Percentiles rank a stretch among this genome's conserved stretches.
Conservation (phyloP, 1,284 basidiomycete species). For the Ganoderma resinaceum region DNA sequence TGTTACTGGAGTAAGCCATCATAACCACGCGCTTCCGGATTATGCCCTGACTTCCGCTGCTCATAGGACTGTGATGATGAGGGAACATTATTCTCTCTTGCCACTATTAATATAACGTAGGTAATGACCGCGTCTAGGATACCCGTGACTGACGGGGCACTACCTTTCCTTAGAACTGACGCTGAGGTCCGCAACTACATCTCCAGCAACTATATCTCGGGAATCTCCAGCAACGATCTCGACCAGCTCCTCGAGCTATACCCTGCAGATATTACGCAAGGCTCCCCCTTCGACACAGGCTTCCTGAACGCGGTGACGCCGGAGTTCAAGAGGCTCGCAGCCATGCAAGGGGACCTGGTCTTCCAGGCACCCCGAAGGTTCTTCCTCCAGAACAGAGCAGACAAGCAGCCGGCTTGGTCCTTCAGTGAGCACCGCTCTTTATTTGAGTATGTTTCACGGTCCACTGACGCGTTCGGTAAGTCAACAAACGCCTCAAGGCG, state of each 20-base stretch:
- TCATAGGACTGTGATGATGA: constrained; percentile 43
- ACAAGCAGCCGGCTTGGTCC: constrained; percentile 40
- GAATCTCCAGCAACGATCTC: constrained; percentile 19
- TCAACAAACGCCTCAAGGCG: constrained; percentile 2
- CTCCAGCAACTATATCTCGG: constrained; percentile 33
- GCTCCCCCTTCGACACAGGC: constrained; percentile 62
- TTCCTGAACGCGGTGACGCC: constrained; percentile 51
- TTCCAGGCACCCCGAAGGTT: constrained; percentile 64
- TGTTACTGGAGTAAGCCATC: constrained; percentile 31
- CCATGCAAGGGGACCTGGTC: constrained; percentile 57
- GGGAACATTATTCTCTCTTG: constrained; percentile 41
- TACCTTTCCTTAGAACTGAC: constrained; percentile 13
- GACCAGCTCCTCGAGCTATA: constrained; percentile 36
- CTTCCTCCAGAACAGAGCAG: constrained; percentile 44
- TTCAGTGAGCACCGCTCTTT: constrained; percentile 31
- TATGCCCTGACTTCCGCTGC: not conserved
- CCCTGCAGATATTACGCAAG: constrained; percentile 42
- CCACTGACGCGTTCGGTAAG: not conserved
- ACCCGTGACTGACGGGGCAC: not conserved
- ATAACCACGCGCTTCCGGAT: not conserved
- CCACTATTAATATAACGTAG: constrained; percentile 41
- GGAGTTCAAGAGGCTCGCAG: constrained; percentile 60
- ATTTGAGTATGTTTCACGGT: too few species aligned
- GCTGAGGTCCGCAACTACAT: constrained; percentile 24
- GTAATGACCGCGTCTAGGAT: constrained; percentile 8